Conservation (phyloP, 2,329 filamentous ascomycete species). For the Alternaria infectoria region DNA sequence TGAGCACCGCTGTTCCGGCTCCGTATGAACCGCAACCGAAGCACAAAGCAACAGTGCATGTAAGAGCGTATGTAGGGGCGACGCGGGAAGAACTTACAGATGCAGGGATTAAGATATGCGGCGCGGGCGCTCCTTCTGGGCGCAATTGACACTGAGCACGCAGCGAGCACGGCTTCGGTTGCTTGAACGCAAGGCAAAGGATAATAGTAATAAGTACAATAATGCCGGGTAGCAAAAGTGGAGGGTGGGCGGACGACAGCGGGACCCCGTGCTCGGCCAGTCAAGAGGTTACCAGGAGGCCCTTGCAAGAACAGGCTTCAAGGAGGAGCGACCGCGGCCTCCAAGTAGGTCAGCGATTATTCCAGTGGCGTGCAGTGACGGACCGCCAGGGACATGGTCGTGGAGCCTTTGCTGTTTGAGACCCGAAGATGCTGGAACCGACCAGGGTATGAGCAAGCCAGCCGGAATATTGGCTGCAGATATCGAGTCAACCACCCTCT, state of each 20-base stretch:
- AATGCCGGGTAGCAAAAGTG: conserved; percentile 35
- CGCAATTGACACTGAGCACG: conserved; percentile 33
- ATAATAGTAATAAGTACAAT: conserved; percentile 42
- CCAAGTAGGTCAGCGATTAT: conserved; percentile 28
- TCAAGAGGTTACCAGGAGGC: conserved; percentile 31
- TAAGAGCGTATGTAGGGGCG: conserved; percentile 31
- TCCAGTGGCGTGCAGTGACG: conserved; percentile 30
- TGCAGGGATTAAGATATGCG: conserved; percentile 34
- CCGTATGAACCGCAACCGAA: conserved; percentile 43
- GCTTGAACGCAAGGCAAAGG: conserved; percentile 30
- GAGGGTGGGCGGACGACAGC: conserved; percentile 30
- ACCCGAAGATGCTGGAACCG: conserved; percentile 35
- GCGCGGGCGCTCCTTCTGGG: conserved; percentile 35
- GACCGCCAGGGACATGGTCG: conserved; percentile 45
- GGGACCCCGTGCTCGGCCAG: conserved; percentile 36
- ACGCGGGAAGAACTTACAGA: conserved; percentile 39
- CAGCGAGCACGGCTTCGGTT: conserved; percentile 27
- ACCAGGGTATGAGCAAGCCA: conserved; percentile 32
- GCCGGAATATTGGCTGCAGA: conserved; percentile 38
- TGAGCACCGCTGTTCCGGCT: conserved; percentile 43
- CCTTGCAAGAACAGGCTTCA: conserved; percentile 22
- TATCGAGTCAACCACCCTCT: conserved; percentile 31
- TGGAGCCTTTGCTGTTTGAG: conserved; percentile 48
- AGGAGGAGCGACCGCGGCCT: conserved; percentile 29
- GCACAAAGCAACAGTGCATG: conserved; percentile 35